phyloP scores from a whole-genome alignment of 106 monocot species.

The Vanilla planifolia region DNA sequence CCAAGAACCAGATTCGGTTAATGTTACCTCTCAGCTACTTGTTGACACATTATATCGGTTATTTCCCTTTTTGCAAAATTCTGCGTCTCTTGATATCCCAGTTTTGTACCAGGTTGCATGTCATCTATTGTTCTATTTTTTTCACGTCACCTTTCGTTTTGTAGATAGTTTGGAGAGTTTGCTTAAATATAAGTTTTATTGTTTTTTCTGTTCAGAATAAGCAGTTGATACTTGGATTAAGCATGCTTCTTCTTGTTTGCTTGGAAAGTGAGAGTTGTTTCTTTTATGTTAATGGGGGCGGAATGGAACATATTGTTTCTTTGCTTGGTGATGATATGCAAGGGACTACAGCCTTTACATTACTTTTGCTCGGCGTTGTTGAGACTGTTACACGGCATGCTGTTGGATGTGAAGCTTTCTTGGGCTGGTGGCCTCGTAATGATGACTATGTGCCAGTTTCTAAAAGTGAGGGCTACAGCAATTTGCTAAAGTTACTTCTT shows the following conservation, averaged over 20 bases:
- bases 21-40: slow-evolving; percentile 38
- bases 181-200: background rate
- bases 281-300: slow-evolving; percentile 64
- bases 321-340: slow-evolving; percentile 38
- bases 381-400: slow-evolving; percentile 80
- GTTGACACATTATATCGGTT: slow-evolving; percentile 48
- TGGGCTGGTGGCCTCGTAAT: slow-evolving; percentile 89
- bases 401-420: slow-evolving; percentile 91
- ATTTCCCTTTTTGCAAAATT: slow-evolving; percentile 36
- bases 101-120: slow-evolving; percentile 37
- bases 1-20: slow-evolving; percentile 18
- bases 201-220: slow-evolving; percentile 46
- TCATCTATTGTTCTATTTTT: background rate
- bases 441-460: slow-evolving; percentile 50
- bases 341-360: slow-evolving; percentile 35
- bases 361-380: slow-evolving; percentile 63
- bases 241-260: slow-evolving; percentile 62
- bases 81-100: slow-evolving; percentile 18
- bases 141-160: background rate
- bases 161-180: background rate
- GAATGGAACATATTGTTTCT: slow-evolving; percentile 59
- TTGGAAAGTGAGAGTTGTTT: slow-evolving; percentile 72
- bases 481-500: slow-evolving; percentile 66
- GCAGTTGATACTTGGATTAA: slow-evolving; percentile 34
- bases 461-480: slow-evolving; percentile 76